Percentiles rank a stretch among this genome's conserved stretches.
Evolutionary conservation across 2,329 filamentous ascomycete species (phyloP).

Genomic region (Amesomyces nigricolor): DNA sequence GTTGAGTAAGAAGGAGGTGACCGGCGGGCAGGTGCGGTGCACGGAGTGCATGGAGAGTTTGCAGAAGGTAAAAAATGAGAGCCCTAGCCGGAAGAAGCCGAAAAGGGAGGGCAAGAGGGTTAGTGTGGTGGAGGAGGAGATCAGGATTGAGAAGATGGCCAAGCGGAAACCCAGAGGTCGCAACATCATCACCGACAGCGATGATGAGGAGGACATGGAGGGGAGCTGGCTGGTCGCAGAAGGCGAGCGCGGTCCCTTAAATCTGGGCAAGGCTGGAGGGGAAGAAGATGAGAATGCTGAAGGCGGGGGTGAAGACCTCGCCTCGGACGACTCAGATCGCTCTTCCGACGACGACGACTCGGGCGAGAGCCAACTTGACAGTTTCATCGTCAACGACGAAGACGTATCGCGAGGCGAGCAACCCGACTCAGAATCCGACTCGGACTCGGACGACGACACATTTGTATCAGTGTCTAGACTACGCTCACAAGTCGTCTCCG

Average conservation of each 20-base stretch:
- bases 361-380: slow-evolving; percentile 48
- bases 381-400: slow-evolving; percentile 52
- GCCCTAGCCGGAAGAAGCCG: slow-evolving; percentile 34
- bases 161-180: slow-evolving; percentile 42
- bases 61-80: slow-evolving; percentile 52
- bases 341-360: slow-evolving; percentile 52
- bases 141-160: slow-evolving; percentile 30
- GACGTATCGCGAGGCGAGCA: slow-evolving; percentile 28
- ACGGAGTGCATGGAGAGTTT: slow-evolving; percentile 70
- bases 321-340: slow-evolving; percentile 60
- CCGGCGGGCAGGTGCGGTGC: slow-evolving; percentile 46
- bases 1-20: slow-evolving; percentile 51
- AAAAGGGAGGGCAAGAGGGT: slow-evolving; percentile 34
- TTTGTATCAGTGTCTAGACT: slow-evolving; percentile 36
- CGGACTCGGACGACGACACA: slow-evolving; percentile 32
- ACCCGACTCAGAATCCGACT: slow-evolving; percentile 21
- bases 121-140: slow-evolving; percentile 32
- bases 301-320: slow-evolving; percentile 74
- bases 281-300: slow-evolving; percentile 84
- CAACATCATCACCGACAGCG: slow-evolving; percentile 59
- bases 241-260: slow-evolving; percentile 52
- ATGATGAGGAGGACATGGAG: slow-evolving; percentile 59
- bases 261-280: slow-evolving; percentile 74
- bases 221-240: slow-evolving; percentile 77
- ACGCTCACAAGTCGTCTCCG: slow-evolving; percentile 30